Conservation (phyloP, 1,284 basidiomycete species). For the Melanopsichium pennsylvanicum region DNA sequence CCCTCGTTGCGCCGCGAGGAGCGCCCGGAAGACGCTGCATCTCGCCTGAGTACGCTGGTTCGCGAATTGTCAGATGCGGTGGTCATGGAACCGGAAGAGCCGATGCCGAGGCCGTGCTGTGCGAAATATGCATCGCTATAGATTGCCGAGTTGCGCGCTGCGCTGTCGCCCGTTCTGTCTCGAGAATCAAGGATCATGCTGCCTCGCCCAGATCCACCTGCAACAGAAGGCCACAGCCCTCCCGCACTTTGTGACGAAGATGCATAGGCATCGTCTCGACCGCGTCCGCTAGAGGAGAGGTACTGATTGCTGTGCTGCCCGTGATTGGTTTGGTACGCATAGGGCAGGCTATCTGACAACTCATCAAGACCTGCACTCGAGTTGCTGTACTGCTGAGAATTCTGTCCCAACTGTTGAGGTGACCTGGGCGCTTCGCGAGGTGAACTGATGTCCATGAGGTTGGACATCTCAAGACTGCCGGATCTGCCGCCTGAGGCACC, state of each 20-base stretch:
- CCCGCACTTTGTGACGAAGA: background rate
- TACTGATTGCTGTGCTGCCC: slow-evolving; percentile 25
- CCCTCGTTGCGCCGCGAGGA: slow-evolving; percentile 45
- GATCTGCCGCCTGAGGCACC: slow-evolving; percentile 1
- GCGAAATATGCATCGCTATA: slow-evolving; percentile 33
- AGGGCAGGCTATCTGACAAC: slow-evolving; percentile 35
- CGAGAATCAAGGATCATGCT: slow-evolving; percentile 39
- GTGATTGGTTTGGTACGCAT: slow-evolving; percentile 32
- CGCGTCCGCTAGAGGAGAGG: slow-evolving; percentile 11
- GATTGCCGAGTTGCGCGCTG: slow-evolving; percentile 34
- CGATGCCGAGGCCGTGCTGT: slow-evolving; percentile 37
- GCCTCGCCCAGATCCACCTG: slow-evolving; percentile 9
- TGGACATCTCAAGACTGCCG: slow-evolving; percentile 18
- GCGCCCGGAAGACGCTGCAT: slow-evolving; percentile 12
- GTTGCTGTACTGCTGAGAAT: slow-evolving; percentile 22
- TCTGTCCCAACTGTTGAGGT: slow-evolving; percentile 24
- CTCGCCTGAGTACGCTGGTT: slow-evolving; percentile 16
- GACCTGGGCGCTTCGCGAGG: slow-evolving; percentile 21
- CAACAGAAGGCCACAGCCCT: slow-evolving; percentile 23
- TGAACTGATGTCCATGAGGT: slow-evolving; percentile 37
- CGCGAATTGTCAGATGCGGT: slow-evolving; percentile 45
- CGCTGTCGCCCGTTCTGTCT: slow-evolving; percentile 25
- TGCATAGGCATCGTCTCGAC: background rate
- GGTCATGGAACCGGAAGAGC: slow-evolving; percentile 32
- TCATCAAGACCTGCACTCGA: slow-evolving; percentile 29